Conservation (phyloP, 805 yeast species). For the Suhomyces canberraensis region DNA sequence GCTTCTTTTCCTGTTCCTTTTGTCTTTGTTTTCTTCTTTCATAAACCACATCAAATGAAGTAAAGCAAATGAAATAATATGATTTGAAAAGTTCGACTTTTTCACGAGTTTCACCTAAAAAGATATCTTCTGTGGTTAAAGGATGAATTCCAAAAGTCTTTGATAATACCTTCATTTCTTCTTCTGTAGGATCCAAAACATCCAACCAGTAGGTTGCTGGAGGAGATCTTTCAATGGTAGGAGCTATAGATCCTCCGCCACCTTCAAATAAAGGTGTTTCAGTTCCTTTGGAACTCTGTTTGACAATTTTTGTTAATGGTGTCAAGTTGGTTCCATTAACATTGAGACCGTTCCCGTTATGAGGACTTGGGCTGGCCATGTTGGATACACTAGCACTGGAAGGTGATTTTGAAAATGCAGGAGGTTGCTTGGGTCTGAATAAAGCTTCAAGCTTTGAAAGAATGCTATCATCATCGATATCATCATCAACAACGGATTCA, state of each 20-base stretch:
- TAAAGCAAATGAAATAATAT: slow-evolving; percentile 87
- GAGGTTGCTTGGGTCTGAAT: slow-evolving; percentile 24
- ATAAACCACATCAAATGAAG: slow-evolving; percentile 60
- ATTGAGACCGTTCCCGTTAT: background rate
- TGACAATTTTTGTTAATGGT: slow-evolving; percentile 5
- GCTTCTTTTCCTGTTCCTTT: slow-evolving; percentile 42
- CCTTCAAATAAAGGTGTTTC: slow-evolving; percentile 10
- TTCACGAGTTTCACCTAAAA: slow-evolving; percentile 89
- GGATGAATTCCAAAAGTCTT: slow-evolving; percentile 96
- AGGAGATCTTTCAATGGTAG: slow-evolving; percentile 6
- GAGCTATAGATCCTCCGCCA: slow-evolving; percentile 11
- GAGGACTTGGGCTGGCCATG: background rate
- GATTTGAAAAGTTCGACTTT: slow-evolving; percentile 90
- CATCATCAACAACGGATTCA: slow-evolving; percentile 3
- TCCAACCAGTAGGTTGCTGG: slow-evolving; percentile 75
- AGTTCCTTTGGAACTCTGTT: background rate
- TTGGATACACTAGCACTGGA: slow-evolving; percentile 8
- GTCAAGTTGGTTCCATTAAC: background rate
- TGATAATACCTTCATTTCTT: slow-evolving; percentile 88
- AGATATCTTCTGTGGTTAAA: slow-evolving; percentile 91
- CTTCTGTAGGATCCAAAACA: slow-evolving; percentile 89
- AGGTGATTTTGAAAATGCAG: slow-evolving; percentile 9
- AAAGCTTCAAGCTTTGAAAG: slow-evolving; percentile 17
- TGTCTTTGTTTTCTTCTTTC: slow-evolving; percentile 58
- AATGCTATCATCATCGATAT: slow-evolving; percentile 2